A percentile compares a stretch with the other conserved stretches of the same genome.
These are phyloP conservation scores for Penicillium sp. DNA, from an alignment of 2,329 filamentous ascomycete genomes.

Conservation along the genomic window DNA sequence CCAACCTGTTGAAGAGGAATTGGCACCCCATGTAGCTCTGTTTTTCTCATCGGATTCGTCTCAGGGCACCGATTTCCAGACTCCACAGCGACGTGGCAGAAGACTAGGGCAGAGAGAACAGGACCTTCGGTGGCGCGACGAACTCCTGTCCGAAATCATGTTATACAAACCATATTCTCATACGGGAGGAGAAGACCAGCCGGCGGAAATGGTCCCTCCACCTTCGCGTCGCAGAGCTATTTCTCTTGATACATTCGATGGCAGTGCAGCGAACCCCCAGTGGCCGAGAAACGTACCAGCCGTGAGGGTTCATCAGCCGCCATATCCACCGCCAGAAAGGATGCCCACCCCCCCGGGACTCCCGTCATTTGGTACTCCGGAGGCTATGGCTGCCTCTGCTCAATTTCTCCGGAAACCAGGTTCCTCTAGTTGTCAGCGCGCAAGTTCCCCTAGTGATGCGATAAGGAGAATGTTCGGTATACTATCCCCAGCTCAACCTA, in stretches of 20 bases:
- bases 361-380: conserved; percentile 47
- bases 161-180: neutral
- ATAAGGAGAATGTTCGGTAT: conserved; percentile 39
- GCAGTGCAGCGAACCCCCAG: conserved; percentile 11
- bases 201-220: neutral
- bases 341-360: conserved; percentile 49
- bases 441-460: conserved; percentile 27
- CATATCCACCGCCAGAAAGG: conserved; percentile 43
- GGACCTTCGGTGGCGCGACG: conserved; percentile 25
- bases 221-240: conserved; percentile 25
- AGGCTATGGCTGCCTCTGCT: conserved; percentile 40
- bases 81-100: neutral
- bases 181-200: neutral
- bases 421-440: conserved; percentile 5
- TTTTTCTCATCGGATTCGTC: conserved; percentile 26
- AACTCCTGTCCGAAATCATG: conserved; percentile 19
- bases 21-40: conserved; percentile 35
- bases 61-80: conserved; percentile 9
- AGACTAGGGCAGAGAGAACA: conserved; percentile 9
- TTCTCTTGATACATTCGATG: conserved; percentile 31
- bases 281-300: conserved; percentile 34
- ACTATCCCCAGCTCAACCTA: conserved; percentile 3
- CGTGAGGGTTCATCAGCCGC: conserved; percentile 37
- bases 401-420: conserved; percentile 26
- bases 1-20: conserved; percentile 24